Evolutionary conservation across 1,284 basidiomycete genomes (phyloP).

Genomic region (Sanghuangporus sanghuang): DNA sequence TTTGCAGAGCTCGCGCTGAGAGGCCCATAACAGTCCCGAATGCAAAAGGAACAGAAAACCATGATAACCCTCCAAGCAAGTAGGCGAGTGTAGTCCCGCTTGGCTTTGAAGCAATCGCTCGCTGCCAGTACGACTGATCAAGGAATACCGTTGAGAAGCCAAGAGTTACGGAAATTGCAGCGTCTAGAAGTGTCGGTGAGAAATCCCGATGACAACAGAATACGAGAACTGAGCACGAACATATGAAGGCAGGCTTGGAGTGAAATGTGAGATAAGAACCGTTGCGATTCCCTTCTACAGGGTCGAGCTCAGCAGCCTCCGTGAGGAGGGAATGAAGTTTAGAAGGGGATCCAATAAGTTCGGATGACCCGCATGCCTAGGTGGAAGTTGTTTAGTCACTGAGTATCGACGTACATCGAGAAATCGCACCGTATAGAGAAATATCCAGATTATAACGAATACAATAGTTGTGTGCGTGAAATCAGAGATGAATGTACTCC

Average conservation of each 20-base stretch:
- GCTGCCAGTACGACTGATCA: constrained; percentile 32
- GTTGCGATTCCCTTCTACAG: constrained; percentile 59
- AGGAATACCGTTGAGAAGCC: constrained; percentile 20
- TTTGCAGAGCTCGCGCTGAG: constrained; percentile 44
- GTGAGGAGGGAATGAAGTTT: constrained; percentile 57
- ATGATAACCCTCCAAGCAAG: constrained; percentile 53
- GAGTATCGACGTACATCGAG: background rate
- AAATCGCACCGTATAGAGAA: constrained; percentile 29
- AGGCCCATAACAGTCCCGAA: constrained; percentile 56
- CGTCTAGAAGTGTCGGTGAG: constrained; percentile 1
- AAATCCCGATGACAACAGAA: background rate
- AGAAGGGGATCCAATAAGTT: constrained; percentile 52
- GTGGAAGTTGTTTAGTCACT: background rate
- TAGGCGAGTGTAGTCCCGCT: constrained; percentile 24
- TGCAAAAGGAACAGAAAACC: constrained; percentile 58
- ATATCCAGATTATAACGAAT: constrained; percentile 42
- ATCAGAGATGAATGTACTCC: constrained; percentile 51
- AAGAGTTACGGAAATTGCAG: constrained; percentile 13
- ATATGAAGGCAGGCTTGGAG: constrained; percentile 48
- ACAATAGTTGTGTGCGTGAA: constrained; percentile 46
- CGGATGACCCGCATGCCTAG: constrained; percentile 40
- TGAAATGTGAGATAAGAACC: constrained; percentile 72
- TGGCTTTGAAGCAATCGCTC: constrained; percentile 25
- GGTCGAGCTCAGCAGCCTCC: constrained; percentile 39
- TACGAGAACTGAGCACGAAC: constrained; percentile 26